Evolutionary conservation across 208 protist genomes (phyloP).

Genomic region (Trypanosoma cruzi): DNA sequence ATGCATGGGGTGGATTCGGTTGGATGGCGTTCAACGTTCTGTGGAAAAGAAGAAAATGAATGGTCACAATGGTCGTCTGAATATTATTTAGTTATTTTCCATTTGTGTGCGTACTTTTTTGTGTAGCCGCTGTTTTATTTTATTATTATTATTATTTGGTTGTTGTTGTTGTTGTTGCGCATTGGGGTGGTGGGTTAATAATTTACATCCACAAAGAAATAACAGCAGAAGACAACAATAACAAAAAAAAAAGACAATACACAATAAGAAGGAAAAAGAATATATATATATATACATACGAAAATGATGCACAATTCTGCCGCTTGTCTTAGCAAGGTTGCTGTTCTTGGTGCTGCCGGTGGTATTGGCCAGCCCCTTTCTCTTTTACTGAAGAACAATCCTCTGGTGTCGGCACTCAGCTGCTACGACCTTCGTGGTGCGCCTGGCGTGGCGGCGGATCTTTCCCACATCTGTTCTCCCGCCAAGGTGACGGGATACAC

Average conservation of each 20-base stretch:
- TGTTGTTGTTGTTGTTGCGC: no score
- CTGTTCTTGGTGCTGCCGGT: constrained; percentile 94
- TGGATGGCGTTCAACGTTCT: neutral
- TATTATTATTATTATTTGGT: no score
- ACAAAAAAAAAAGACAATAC: neutral
- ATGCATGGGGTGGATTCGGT: neutral
- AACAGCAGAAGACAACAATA: neutral
- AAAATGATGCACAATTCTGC: constrained; percentile 19
- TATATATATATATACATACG: constrained; percentile 2
- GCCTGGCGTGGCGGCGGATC: constrained; percentile 87
- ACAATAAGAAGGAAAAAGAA: constrained; percentile 10
- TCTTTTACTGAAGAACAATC: constrained; percentile 91
- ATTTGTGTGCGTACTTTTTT: neutral
- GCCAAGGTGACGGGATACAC: constrained; percentile 75
- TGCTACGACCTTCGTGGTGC: constrained; percentile 92
- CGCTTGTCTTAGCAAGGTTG: constrained; percentile 46
- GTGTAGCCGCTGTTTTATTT: no score
- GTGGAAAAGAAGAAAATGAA: no score
- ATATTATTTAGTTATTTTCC: no score
- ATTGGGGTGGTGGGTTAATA: neutral
- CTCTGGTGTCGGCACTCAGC: constrained; percentile 71
- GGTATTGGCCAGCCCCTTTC: constrained; percentile 97
- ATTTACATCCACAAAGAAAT: neutral
- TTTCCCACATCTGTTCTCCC: constrained; percentile 87
- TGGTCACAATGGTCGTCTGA: no score